Conservation (phyloP, 257 asterid genomes). For the Anisodus tanguticus region DNA sequence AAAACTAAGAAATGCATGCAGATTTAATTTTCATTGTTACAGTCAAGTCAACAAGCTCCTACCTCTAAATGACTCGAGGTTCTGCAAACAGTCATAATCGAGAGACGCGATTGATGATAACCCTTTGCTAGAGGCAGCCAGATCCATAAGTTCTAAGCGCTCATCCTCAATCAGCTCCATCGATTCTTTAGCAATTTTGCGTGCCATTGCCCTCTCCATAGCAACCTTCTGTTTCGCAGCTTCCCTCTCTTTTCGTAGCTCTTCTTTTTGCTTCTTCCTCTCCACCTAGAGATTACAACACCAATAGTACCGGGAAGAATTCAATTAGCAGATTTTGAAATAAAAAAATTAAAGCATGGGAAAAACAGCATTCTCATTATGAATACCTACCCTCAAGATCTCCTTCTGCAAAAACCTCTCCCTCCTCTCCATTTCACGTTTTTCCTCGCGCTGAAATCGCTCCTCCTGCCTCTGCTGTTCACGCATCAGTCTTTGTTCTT, state of each 20-base stretch:
- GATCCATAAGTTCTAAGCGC: slow-evolving; percentile 94
- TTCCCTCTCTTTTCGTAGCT: slow-evolving; percentile 78
- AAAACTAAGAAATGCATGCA: neutral
- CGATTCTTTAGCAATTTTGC: slow-evolving; percentile 91
- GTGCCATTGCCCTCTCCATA: slow-evolving; percentile 89
- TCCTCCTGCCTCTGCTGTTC: slow-evolving; percentile 92
- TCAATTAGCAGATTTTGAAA: slow-evolving; percentile 1
- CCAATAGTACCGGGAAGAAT: neutral
- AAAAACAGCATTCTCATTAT: neutral
- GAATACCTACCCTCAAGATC: slow-evolving; percentile 61
- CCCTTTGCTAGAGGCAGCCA: slow-evolving; percentile 91
- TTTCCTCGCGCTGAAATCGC: slow-evolving; percentile 93
- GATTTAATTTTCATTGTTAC: neutral
- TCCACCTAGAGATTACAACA: slow-evolving; percentile 64
- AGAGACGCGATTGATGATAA: slow-evolving; percentile 82
- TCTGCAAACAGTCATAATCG: slow-evolving; percentile 84
- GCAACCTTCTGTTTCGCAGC: slow-evolving; percentile 87
- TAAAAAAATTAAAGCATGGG: neutral
- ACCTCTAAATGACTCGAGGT: slow-evolving; percentile 89
- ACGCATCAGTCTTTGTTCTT: slow-evolving; percentile 75
- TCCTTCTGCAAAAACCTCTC: slow-evolving; percentile 92
- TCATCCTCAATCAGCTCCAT: slow-evolving; percentile 98
- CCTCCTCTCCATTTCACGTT: slow-evolving; percentile 96
- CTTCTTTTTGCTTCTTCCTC: slow-evolving; percentile 92
- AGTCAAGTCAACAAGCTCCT: slow-evolving; percentile 41